Base-by-base conservation (phyloP, 2,329 filamentous ascomycete genomes). In the Pyrenochaeta sp. region DNA sequence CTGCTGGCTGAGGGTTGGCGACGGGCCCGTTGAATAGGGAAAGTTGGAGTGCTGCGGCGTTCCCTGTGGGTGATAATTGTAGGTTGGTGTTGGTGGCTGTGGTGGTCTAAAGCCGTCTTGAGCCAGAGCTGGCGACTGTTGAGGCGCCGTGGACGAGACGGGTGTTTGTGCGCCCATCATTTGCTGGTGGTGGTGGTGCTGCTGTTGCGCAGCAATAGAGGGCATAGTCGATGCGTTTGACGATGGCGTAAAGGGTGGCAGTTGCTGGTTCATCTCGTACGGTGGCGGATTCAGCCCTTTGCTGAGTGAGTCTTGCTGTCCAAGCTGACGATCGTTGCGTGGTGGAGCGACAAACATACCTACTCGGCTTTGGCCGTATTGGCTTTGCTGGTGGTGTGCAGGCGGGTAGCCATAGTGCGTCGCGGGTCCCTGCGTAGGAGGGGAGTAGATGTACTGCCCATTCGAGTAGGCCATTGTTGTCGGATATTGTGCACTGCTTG, bases 251-350 rank as follows among this genome's bases (percentile, higher is more conserved):
- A 86, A 90, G 22, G 84, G 77, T 30, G 85, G 81, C 48, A 87
- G 79, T 48, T 70, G 67, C 35, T 67, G 62, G 54, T 85, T 83
- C 50, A 83, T 77, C 52, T 88, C 86, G 71, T 86, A 90, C 6
- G 86, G 80, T 47, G 87, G 83, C 41, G 82, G 78, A 48, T 87
- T 81, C 41, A 92, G 75, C 35, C 78, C 79, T 63, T 90, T 84
- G 34, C 76, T 77, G 7, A 87, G 86, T 36, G 84, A 84, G 55
- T 80, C 79, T 28, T 80, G 75, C 47, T 72, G 73, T 55, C 75
- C 77, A 55, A 82, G 78, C 52, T 73, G 53, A 79, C 72, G 53
- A 78, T 81, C 49, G 72, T 77, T 63, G 82, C 74, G 32, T 41
- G 51, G 53, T 20, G 82, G 79, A 38, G 81, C 81, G 19, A 22